Evolutionary conservation across 192 early-diverging fungal species (phyloP).

Genomic region (Phycomyces nitens): DNA sequence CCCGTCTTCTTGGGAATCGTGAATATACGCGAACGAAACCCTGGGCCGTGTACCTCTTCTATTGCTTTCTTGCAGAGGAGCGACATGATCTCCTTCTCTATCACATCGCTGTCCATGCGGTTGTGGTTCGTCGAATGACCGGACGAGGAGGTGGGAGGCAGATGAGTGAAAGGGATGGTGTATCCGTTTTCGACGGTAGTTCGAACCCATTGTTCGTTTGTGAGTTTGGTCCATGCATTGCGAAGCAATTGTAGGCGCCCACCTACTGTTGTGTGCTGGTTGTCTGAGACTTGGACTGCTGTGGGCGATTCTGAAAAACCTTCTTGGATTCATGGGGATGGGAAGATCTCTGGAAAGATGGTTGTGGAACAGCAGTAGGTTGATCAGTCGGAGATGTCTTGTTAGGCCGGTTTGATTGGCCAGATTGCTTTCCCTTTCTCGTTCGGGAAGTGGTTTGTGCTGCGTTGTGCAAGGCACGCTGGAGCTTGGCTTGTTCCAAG

Average conservation of each 20-base stretch:
- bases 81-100: background rate
- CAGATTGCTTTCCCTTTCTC: background rate
- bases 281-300: background rate
- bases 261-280: conserved; percentile 1
- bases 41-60: too few relatives aligned
- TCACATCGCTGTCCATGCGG: background rate
- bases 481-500: background rate
- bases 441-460: background rate
- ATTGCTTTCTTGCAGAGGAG: background rate
- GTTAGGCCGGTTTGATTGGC: background rate
- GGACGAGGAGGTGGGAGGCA: background rate
- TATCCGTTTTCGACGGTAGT: background rate
- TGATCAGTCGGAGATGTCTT: too few relatives aligned
- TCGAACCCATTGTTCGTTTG: conserved; percentile 9
- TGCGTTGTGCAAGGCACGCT: background rate
- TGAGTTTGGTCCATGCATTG: background rate
- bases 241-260: background rate
- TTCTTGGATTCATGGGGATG: too few relatives aligned
- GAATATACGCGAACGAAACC: too few relatives aligned
- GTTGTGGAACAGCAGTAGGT: too few relatives aligned
- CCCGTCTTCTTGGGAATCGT: too few relatives aligned
- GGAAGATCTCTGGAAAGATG: too few relatives aligned
- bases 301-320: background rate
- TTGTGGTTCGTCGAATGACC: background rate
- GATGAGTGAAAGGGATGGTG: conserved; percentile 7